Evolutionary conservation across 805 yeast species (phyloP), one percentile per base, ranked within the genome.

Genomic region (Yarrowia sp.): DNA sequence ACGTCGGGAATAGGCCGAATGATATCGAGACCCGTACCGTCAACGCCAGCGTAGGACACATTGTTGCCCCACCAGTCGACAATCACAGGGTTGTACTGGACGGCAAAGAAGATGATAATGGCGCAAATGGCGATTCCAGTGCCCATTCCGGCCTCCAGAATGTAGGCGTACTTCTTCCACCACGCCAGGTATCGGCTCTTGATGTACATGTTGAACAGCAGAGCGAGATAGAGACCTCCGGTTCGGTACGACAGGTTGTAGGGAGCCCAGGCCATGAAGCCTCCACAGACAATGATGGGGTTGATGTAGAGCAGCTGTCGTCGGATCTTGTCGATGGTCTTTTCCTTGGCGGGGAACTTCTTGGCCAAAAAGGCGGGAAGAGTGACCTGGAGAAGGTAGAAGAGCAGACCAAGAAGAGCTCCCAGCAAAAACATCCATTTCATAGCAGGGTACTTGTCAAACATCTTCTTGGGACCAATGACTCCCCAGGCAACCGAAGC

Each of bases 401-500:
- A 58, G 41, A 32, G 11, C 11, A 70, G 46, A 4, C 71, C 70
- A 35, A 67, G 59, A 73, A 78, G 41, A 6, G 64, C 64, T 9
- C 72, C 72, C 21, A 69, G 63, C 28, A 70, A 54, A 63, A 70
- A 70, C 61, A 66, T 65, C 43, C 51, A 70, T 44, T 67, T 67
- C 51, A 70, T 46, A 28, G 59, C 68, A 12, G 71, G 72, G 62
- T 70, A 70, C 24, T 66, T 63, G 19, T 76, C 71, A 67, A 81
- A 81, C n/a, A 80, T 81, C 67, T 79, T 77, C 19, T 77, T 75
- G 4, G 85, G 85, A 1, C 83, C 83, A 70, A 81, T 75, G n/a
- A 78, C 78, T 66, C 83, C 83, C 76, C 76, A 74, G 32, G 69
- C 66, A 17, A 74, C 70, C 9, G 86, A 81, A 16, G 87, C 79